phyloP scores from a whole-genome alignment of 306 rosid species.

The Gynostemma pentaphyllum region DNA sequence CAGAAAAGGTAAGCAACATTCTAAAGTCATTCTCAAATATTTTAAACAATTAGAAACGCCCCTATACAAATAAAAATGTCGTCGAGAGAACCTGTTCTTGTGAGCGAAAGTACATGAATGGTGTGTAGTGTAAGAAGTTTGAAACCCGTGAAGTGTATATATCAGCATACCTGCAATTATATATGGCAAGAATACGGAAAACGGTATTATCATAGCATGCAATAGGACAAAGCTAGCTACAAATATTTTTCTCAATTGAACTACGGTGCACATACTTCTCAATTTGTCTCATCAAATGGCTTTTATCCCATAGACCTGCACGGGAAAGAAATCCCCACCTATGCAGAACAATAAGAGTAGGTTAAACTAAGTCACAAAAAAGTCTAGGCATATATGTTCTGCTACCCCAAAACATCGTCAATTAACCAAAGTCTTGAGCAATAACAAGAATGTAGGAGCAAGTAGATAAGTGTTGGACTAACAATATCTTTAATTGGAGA shows the following conservation, averaged over 20 bases:
- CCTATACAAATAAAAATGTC: not conserved
- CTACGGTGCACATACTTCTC: conserved; percentile 57
- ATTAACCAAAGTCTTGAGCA: not conserved
- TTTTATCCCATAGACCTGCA: conserved; percentile 95
- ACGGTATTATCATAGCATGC: not conserved
- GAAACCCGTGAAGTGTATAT: conserved; percentile 98
- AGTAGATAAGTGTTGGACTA: not conserved
- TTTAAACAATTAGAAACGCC: not conserved
- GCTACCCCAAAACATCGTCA: not conserved
- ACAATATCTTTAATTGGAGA: not conserved
- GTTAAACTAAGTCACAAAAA: not conserved
- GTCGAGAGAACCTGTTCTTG: conserved; percentile 99
- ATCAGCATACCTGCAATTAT: conserved; percentile 71
- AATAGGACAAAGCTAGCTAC: not conserved
- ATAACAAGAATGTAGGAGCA: not conserved
- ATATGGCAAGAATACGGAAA: not conserved
- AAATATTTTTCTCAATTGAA: not conserved
- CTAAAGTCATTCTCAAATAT: conserved; percentile 9
- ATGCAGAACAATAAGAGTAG: conserved; percentile 13
- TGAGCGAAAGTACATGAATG: conserved; percentile 93
- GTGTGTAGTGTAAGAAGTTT: conserved; percentile 75
- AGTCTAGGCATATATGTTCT: not conserved
- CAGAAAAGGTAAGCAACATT: conserved; percentile 16
- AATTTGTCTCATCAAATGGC: conserved; percentile 96
- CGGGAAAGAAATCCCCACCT: conserved; percentile 99